These are phyloP conservation scores for Lichina pygmaea DNA, from an alignment of 495 filamentous ascomycete species.

Conservation along the genomic window DNA sequence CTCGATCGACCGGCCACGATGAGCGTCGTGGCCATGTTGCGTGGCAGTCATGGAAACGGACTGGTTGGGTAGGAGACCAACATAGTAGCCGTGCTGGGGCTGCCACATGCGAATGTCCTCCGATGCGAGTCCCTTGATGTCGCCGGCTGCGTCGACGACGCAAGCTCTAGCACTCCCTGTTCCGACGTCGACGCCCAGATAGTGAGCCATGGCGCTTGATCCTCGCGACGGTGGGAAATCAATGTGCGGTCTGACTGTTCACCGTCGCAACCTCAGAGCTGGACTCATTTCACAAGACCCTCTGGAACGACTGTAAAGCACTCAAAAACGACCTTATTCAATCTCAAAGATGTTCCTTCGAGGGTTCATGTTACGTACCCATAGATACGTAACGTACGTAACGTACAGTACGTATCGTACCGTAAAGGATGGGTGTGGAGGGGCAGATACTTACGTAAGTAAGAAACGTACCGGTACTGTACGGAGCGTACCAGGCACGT, in stretches of 20 bases:
- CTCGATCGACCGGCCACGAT: constrained; percentile 4
- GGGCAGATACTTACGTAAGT: not conserved
- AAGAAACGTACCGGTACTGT: not conserved
- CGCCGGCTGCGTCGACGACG: constrained; percentile 70
- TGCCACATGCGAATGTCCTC: constrained; percentile 89
- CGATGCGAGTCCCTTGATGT: constrained; percentile 75
- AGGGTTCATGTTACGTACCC: not conserved
- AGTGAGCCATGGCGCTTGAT: constrained; percentile 22
- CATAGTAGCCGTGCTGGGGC: constrained; percentile 73
- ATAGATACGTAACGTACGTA: not conserved
- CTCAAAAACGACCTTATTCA: not conserved
- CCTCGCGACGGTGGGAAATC: too few relatives aligned
- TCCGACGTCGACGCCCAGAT: constrained; percentile 86
- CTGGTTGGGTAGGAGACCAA: constrained; percentile 11
- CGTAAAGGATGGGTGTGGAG: not conserved
- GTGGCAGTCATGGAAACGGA: constrained; percentile 1
- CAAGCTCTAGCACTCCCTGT: constrained; percentile 88
- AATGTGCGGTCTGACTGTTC: constrained; percentile 22
- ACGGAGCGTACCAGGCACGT: not conserved
- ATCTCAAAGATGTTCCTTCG: not conserved
- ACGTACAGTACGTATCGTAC: not conserved
- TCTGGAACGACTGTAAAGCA: not conserved
- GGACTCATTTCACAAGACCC: not conserved
- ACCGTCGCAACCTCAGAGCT: not conserved
- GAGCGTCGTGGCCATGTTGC: not conserved